phyloP scores from a whole-genome alignment of 495 filamentous ascomycete genomes.

The Penicillium paradoxum region DNA sequence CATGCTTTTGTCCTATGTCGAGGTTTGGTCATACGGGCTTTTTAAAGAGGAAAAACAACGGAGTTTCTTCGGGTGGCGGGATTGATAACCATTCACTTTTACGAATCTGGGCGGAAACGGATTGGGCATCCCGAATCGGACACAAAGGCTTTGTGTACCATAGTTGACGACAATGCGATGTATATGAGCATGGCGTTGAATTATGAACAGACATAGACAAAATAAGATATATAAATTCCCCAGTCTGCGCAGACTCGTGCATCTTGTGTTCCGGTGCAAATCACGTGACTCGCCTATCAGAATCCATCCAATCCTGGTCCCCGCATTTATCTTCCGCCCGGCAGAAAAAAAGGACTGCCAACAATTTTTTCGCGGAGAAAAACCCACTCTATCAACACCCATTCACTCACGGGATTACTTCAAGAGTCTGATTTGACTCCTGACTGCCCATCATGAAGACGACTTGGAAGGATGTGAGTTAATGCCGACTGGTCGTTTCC shows the following conservation, averaged over 20 bases:
- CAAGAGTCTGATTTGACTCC: conserved; percentile 28
- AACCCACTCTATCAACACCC: conserved; percentile 21
- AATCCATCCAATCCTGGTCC: conserved; percentile 21
- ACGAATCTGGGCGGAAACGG: conserved; percentile 17
- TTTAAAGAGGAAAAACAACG: conserved; percentile 23
- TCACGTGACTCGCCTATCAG: conserved; percentile 17
- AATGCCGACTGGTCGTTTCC: neutral
- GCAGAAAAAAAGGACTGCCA: conserved; percentile 32
- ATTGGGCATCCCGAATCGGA: conserved; percentile 6
- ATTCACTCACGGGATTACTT: conserved; percentile 17
- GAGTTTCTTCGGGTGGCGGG: conserved; percentile 21
- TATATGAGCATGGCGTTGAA: conserved; percentile 14
- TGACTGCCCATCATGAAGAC: conserved; percentile 59
- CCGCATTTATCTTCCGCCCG: conserved; percentile 34
- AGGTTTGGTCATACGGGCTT: conserved; percentile 19
- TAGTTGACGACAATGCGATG: conserved; percentile 21
- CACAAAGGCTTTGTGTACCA: conserved; percentile 23
- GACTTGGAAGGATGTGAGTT: conserved; percentile 61
- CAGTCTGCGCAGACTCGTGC: neutral
- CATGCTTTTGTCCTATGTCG: conserved; percentile 13
- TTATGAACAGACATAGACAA: neutral
- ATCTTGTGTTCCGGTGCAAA: neutral
- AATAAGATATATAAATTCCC: neutral
- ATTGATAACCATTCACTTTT: conserved; percentile 12
- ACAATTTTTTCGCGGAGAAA: conserved; percentile 29